Conservation (phyloP, 2,329 filamentous ascomycete genomes). For the Pyrenophora tritici-repentis region DNA sequence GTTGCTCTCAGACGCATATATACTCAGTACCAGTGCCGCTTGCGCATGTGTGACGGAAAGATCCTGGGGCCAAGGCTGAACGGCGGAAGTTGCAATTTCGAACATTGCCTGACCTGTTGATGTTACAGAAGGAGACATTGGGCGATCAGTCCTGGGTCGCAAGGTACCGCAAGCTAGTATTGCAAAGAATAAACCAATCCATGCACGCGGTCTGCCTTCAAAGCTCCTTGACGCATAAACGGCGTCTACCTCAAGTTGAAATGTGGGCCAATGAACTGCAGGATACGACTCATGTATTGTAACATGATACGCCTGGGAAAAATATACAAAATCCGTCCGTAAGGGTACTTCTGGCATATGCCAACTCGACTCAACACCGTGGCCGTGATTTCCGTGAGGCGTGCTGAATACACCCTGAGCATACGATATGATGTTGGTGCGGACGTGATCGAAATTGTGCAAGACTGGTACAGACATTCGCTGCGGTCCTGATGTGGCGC, state of each 20-base stretch:
- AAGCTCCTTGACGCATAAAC: conserved; percentile 71
- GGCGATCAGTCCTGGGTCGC: conserved; percentile 65
- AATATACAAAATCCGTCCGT: conserved; percentile 69
- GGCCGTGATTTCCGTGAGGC: conserved; percentile 63
- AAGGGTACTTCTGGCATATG: conserved; percentile 70
- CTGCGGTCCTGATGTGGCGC: conserved; percentile 21
- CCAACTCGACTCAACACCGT: conserved; percentile 51
- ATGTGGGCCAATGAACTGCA: conserved; percentile 85
- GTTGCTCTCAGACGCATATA: conserved; percentile 86
- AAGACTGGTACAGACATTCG: conserved; percentile 65
- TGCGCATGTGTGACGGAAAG: conserved; percentile 77
- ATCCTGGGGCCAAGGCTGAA: conserved; percentile 82
- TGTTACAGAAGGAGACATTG: conserved; percentile 59
- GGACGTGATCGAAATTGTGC: conserved; percentile 72
- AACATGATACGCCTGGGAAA: conserved; percentile 76
- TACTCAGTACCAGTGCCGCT: conserved; percentile 71
- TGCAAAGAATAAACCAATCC: conserved; percentile 80
- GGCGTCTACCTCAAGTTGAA: conserved; percentile 74
- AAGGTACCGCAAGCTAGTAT: conserved; percentile 83
- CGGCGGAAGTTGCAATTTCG: conserved; percentile 69
- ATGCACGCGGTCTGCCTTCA: conserved; percentile 67
- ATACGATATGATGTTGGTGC: conserved; percentile 72
- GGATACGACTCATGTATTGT: conserved; percentile 82
- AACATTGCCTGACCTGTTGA: conserved; percentile 68
- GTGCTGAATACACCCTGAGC: conserved; percentile 80